Evolutionary conservation across 1,139 yeast genomes (phyloP), one percentile per base, ranked within the genome.

Genomic region (Blastobotrys proliferans): DNA sequence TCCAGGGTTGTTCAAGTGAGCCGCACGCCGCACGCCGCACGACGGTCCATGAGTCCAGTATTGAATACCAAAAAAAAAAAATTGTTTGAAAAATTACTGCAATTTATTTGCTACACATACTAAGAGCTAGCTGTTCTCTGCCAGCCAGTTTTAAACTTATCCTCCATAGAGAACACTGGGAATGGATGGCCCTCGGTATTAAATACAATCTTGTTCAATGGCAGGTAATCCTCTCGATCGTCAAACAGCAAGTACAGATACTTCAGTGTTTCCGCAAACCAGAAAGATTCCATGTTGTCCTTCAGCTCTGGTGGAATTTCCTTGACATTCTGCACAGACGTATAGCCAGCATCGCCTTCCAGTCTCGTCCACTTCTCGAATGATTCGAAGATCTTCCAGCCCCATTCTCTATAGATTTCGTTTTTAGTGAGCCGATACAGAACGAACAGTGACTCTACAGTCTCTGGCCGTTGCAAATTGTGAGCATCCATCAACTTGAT

Each of bases 131-230:
- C 26, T 6, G 4, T 10, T 6, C 38, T 25, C 3, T n/a, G 4
- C 40, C 40, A 36, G 27, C 40, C 40, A 3, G 40, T 36, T 19
- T 36, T 28, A 14, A 36, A 21, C 27, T 27, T 5, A 10, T 28
- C 26, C 5, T 16, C 26, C 31, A 20, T 13, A 9, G 25, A 19
- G 13, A 40, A 29, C 5, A 29, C 24, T 3, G 44, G 44, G 67
- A 90, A 77, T 35, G 95, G 94, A 63, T 90, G 97, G 0, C 95
- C 97, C 58, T 86, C 96, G 1, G 96, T 86, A 63, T 86, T 90
- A 71, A 87, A 87, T 1, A 90, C 90, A 47, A 82, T 76, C 48
- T 81, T 67, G 39, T 79, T 80, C 49, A 84, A 68, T 11, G 85
- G 81, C 28, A 78, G 54, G 47, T 69, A 63, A 53, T 74, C 69